A percentile compares a stretch with the other conserved stretches of the same genome.
Evolutionary conservation across 106 monocot species (phyloP).

Genomic region (Platanthera guangdongensis): DNA sequence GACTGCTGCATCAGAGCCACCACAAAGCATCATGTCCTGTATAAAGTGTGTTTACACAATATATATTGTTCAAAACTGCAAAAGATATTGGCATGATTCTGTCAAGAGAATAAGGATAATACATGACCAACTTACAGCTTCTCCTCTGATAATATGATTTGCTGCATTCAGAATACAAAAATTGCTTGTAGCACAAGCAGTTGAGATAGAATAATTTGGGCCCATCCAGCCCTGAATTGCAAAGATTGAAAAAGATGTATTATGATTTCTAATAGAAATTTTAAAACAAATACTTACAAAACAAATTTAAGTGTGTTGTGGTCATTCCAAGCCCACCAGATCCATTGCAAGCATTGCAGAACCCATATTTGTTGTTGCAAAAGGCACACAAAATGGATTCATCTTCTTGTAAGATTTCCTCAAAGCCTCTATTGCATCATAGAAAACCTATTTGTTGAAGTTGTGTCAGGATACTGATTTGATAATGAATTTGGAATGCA

Average conservation of each 20-base stretch:
- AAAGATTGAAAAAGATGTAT: constrained; percentile 1
- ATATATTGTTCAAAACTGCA: background rate
- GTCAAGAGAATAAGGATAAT: constrained; percentile 1
- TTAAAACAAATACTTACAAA: background rate
- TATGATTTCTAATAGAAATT: background rate
- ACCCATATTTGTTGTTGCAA: constrained; percentile 85
- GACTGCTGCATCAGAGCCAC: constrained; percentile 91
- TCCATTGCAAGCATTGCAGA: constrained; percentile 88
- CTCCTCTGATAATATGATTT: constrained; percentile 63
- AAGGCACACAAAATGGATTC: constrained; percentile 83
- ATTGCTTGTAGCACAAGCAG: constrained; percentile 71
- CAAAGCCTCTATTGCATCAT: constrained; percentile 82
- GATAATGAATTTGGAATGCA: background rate
- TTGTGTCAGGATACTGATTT: background rate
- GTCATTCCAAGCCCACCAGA: constrained; percentile 36
- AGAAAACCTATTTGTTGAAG: constrained; percentile 38
- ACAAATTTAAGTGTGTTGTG: background rate
- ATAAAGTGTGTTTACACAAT: constrained; percentile 4
- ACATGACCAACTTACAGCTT: constrained; percentile 43
- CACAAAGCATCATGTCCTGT: constrained; percentile 96
- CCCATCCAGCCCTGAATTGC: constrained; percentile 60
- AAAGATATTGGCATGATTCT: background rate
- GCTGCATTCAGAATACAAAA: constrained; percentile 73
- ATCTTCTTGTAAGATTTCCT: constrained; percentile 75
- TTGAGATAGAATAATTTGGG: constrained; percentile 65